Evolutionary conservation across 306 rosid species (phyloP).

Genomic region (Alnus glutinosa): DNA sequence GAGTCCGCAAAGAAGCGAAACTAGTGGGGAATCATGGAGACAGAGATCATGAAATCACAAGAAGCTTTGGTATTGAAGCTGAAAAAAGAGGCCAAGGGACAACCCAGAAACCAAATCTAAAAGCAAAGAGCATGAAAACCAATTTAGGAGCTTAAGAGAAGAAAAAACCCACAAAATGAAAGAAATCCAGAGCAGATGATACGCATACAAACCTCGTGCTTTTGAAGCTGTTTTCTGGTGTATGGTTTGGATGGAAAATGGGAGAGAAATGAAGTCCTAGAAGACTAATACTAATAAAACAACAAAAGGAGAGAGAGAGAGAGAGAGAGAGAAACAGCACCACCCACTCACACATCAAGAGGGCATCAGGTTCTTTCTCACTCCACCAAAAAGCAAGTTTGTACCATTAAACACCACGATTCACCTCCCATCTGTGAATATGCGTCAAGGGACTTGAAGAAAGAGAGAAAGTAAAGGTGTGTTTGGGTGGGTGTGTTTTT

Average conservation of each 20-base stretch:
- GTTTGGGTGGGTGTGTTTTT: not conserved
- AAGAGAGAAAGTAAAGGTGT: constrained; percentile 9
- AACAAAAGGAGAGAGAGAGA: constrained; percentile 4
- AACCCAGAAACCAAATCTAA: not conserved
- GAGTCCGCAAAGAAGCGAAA: constrained; percentile 12
- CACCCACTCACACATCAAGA: constrained; percentile 63
- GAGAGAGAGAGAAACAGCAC: constrained; percentile 38
- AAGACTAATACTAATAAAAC: constrained; percentile 5
- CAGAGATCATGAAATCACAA: constrained; percentile 27
- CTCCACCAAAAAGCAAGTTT: constrained; percentile 37
- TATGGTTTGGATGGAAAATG: constrained; percentile 5
- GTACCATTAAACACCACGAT: constrained; percentile 46
- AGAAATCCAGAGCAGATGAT: constrained; percentile 24
- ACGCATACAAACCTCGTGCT: constrained; percentile 2
- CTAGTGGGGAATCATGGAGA: constrained; percentile 11
- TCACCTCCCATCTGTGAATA: constrained; percentile 50
- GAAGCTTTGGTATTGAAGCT: not conserved
- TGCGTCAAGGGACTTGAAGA: constrained; percentile 29
- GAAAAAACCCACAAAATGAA: constrained; percentile 10
- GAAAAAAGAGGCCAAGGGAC: not conserved
- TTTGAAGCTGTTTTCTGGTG: not conserved
- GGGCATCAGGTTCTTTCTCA: constrained; percentile 60
- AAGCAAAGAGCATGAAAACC: not conserved
- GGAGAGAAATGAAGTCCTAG: constrained; percentile 18
- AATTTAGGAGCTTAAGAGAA: not conserved